These are phyloP conservation scores for Arthrobotrys pseudoclavata DNA, from an alignment of 2,329 filamentous ascomycete species.

Conservation along the genomic window DNA sequence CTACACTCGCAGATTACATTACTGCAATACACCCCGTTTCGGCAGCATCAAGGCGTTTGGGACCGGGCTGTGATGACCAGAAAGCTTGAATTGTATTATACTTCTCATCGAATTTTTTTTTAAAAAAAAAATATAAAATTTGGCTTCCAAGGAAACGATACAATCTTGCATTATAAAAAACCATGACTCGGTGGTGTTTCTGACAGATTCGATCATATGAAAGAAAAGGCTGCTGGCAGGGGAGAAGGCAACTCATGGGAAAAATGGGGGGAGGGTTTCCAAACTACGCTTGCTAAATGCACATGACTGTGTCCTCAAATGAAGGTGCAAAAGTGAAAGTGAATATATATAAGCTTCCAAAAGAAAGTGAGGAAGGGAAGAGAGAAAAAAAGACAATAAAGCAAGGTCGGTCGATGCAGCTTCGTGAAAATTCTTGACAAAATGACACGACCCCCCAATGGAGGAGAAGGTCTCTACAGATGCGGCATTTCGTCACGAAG, in stretches of 20 bases:
- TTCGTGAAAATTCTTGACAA: constrained; percentile 24
- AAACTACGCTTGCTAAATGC: constrained; percentile 60
- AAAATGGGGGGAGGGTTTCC: constrained; percentile 26
- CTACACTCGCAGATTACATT: too few relatives aligned
- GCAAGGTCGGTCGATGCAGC: background rate
- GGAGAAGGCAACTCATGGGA: constrained; percentile 20
- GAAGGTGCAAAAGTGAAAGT: constrained; percentile 28
- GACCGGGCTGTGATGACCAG: background rate
- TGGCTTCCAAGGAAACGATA: background rate
- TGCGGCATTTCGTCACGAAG: constrained; percentile 19
- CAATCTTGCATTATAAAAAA: constrained; percentile 1
- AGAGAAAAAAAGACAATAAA: background rate
- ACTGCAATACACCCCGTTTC: too few relatives aligned
- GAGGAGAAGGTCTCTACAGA: constrained; percentile 12
- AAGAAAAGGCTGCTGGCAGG: background rate
- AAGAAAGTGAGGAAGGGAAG: constrained; percentile 14
- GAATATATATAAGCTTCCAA: constrained; percentile 21
- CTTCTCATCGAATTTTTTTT: too few relatives aligned
- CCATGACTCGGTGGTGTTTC: background rate
- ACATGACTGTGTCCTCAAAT: constrained; percentile 42
- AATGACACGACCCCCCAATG: background rate
- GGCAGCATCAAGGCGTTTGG: background rate
- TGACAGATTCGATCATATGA: background rate
- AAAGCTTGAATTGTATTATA: constrained; percentile 55
- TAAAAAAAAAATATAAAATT: constrained; percentile 37